Evolutionary conservation across 768 basidiomycete genomes (phyloP), one percentile per base, ranked within the genome.

Genomic region (Coprinellus aureogranulatus): DNA sequence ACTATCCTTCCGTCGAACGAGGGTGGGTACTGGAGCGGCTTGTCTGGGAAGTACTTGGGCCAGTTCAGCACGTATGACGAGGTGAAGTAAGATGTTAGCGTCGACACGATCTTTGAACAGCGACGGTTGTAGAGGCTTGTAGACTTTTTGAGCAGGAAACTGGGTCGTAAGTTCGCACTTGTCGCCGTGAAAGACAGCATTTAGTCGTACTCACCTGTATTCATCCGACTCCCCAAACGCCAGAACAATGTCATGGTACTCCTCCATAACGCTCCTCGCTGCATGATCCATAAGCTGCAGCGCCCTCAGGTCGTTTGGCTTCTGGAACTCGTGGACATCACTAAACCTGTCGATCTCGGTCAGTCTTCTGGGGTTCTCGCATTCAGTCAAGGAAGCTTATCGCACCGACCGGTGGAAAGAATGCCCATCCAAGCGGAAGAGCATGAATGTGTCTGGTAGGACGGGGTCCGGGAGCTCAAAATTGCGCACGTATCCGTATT

Each of bases 141-240:
- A 2, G 82, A 79, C 62, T 83, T 88, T 55, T 86, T 84, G 46
- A 99, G 80, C 53, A 98, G 81, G 66, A 99, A 98, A 68, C 96
- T 98, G 57, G 12, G 39, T 47, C 53, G 37, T 44, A n/a, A 46
- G 28, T 56, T 50, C 49, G 48, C 22, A 39, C 18, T 31, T 25
- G 49, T 39, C 11, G 31, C 41, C 47, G 56, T 26, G n/a, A 8
- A 27, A 41, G n/a, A 20, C 1, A 26, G 46, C 22, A 26, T 16
- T n/a, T n/a, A 51, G 52, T 40, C 40, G 28, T 23, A 65, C 77
- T 51, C 57, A 89, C 95, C 94, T 97, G 72, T 86, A 98, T 72
- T 99, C 97, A 69, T 99, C 97, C 20, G 94, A 97, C 75, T 99
- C 92, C 1, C 97, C 97, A 68, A 95, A 98, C 0, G 81, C 97